phyloP scores from a whole-genome alignment of 78 protist species.

The Polysphondylium violaceum region DNA sequence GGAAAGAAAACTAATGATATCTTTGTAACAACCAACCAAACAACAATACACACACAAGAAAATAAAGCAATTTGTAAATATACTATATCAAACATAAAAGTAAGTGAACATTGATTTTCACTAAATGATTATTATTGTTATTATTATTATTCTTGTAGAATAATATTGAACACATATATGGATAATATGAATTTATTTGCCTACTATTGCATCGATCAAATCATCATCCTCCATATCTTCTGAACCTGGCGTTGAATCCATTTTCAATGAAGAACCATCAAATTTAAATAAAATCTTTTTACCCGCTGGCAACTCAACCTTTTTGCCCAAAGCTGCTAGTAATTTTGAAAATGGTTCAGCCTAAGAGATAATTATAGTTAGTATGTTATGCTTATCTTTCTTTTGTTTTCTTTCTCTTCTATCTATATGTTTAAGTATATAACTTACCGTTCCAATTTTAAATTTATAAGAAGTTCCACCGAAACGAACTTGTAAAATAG shows the following conservation, averaged over 20 bases:
- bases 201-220: slow-evolving; percentile 36
- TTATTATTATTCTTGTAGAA: too few species aligned
- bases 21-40: too few species aligned
- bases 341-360: slow-evolving; percentile 47
- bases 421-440: not conserved
- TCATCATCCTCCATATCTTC: slow-evolving; percentile 73
- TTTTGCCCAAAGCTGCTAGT: not conserved
- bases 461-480: slow-evolving; percentile 31
- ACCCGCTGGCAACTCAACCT: not conserved
- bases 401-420: not conserved
- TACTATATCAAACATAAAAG: too few species aligned
- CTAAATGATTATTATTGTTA: too few species aligned
- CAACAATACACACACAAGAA: too few species aligned
- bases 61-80: too few species aligned
- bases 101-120: too few species aligned
- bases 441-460: slow-evolving; percentile 43
- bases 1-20: slow-evolving; percentile 43
- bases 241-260: slow-evolving; percentile 24
- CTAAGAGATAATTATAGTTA: not conserved
- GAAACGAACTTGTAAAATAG: slow-evolving; percentile 13
- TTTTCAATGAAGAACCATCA: slow-evolving; percentile 33
- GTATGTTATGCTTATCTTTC: not conserved
- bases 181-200: not conserved
- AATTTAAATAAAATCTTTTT: slow-evolving; percentile 35
- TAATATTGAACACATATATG: not conserved